These are phyloP conservation scores for Hyphodiscus hymeniophilus DNA, from an alignment of 495 filamentous ascomycete genomes.

Conservation along the genomic window DNA sequence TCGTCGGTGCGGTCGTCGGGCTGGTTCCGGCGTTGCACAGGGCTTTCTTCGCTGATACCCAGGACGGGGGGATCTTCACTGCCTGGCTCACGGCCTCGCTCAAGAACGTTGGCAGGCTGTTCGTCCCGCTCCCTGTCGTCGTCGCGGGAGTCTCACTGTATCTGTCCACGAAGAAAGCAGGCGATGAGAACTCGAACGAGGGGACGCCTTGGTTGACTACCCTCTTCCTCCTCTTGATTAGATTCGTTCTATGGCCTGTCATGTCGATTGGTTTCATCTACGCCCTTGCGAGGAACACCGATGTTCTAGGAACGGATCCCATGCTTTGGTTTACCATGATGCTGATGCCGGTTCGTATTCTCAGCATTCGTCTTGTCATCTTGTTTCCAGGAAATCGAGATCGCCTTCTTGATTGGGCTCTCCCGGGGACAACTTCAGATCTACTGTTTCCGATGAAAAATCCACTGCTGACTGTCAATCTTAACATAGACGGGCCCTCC, in stretches of 20 bases:
- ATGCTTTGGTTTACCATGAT: conserved; percentile 72
- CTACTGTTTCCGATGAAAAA: too few relatives aligned
- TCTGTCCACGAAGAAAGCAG: conserved; percentile 42
- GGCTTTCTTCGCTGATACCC: conserved; percentile 54
- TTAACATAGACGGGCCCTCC: conserved; percentile 63
- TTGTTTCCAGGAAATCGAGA: too few relatives aligned
- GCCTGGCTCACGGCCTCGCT: conserved; percentile 65
- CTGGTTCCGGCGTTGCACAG: conserved; percentile 53
- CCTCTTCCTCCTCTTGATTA: conserved; percentile 45
- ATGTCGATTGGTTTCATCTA: conserved; percentile 54
- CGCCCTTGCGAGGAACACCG: conserved; percentile 49
- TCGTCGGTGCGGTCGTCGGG: conserved; percentile 53
- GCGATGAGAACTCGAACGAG: conserved; percentile 32
- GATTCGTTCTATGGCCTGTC: conserved; percentile 60
- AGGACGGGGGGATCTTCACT: conserved; percentile 61
- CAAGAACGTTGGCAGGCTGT: conserved; percentile 59
- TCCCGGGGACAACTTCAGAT: too few relatives aligned
- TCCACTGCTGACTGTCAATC: conserved; percentile 47
- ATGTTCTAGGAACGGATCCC: conserved; percentile 51
- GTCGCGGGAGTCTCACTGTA: conserved; percentile 64
- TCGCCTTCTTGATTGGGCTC: too few relatives aligned
- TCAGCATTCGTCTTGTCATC: too few relatives aligned
- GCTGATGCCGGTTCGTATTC: conserved; percentile 75
- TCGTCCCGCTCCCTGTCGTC: conserved; percentile 63
- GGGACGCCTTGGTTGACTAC: conserved; percentile 43